phyloP scores from a whole-genome alignment of 371 early-diverging fungal genomes.

The Chytridium lagenaria region DNA sequence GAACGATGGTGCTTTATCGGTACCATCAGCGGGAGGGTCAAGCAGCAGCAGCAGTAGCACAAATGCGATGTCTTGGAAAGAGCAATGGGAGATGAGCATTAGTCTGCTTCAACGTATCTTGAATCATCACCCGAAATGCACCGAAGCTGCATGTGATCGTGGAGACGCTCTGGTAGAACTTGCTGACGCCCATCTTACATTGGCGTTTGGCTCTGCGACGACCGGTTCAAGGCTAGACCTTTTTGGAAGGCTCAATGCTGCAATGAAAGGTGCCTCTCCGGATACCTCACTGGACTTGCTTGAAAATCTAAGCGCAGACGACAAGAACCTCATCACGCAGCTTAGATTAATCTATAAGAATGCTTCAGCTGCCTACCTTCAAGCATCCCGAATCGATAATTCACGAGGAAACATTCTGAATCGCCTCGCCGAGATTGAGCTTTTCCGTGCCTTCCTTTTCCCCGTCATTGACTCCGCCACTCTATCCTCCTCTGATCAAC shows the following conservation, averaged over 20 bases:
- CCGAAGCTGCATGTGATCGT: slow-evolving; percentile 4
- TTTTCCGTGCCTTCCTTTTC: background rate
- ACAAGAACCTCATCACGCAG: background rate
- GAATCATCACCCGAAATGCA: background rate
- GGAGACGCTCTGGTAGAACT: slow-evolving; percentile 9
- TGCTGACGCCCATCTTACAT: background rate
- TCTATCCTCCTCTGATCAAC: background rate
- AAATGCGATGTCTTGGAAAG: background rate
- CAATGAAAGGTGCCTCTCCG: background rate
- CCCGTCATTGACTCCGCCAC: background rate
- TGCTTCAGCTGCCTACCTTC: background rate
- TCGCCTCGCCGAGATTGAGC: slow-evolving; percentile 5
- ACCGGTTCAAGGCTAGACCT: background rate
- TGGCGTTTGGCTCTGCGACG: background rate
- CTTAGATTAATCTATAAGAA: background rate
- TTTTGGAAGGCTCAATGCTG: background rate
- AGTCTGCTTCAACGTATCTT: background rate
- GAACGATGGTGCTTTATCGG: background rate
- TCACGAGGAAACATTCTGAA: background rate
- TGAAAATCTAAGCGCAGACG: background rate
- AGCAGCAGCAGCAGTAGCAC: background rate
- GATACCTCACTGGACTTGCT: background rate
- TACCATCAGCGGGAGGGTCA: background rate
- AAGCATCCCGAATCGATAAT: background rate
- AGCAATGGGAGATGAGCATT: background rate